Conservation (phyloP, 257 asterid genomes). For the Fraxinus pennsylvanica region DNA sequence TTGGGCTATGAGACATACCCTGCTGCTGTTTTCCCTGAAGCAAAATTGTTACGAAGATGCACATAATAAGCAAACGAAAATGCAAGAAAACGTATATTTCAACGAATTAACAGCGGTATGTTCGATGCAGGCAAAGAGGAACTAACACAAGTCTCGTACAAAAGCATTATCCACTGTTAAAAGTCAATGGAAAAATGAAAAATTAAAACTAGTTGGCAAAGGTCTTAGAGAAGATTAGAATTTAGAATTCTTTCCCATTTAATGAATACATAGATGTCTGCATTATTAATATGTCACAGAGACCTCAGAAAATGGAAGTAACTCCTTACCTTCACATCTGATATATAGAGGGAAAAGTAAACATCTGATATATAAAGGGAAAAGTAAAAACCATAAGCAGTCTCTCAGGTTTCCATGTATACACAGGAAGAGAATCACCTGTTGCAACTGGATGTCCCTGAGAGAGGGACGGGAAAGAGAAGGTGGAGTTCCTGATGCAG, state of each 20-base stretch:
- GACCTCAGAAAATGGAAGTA: not conserved
- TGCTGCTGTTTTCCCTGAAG: conserved; percentile 61
- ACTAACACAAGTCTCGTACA: no score
- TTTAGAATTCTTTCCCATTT: not conserved
- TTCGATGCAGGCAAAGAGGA: no score
- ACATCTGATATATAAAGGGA: not conserved
- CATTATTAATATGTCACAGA: not conserved
- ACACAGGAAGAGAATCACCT: conserved; percentile 47
- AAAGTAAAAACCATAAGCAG: not conserved
- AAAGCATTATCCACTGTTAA: not conserved
- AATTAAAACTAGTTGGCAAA: no score
- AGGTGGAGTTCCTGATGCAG: conserved; percentile 83
- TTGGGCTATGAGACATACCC: conserved; percentile 67
- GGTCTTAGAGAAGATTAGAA: not conserved
- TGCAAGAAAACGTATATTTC: not conserved
- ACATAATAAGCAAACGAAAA: not conserved
- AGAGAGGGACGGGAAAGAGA: conserved; percentile 82
- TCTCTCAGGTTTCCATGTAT: not conserved
- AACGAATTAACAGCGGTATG: not conserved
- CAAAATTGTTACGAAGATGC: not conserved
- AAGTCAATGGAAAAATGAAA: not conserved
- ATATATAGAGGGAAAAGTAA: not conserved
- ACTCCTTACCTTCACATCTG: not conserved
- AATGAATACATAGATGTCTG: not conserved
- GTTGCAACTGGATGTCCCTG: conserved; percentile 89